Evolutionary conservation across 164 flowering plant genomes (phyloP).

Genomic region (Buxus sempervirens): DNA sequence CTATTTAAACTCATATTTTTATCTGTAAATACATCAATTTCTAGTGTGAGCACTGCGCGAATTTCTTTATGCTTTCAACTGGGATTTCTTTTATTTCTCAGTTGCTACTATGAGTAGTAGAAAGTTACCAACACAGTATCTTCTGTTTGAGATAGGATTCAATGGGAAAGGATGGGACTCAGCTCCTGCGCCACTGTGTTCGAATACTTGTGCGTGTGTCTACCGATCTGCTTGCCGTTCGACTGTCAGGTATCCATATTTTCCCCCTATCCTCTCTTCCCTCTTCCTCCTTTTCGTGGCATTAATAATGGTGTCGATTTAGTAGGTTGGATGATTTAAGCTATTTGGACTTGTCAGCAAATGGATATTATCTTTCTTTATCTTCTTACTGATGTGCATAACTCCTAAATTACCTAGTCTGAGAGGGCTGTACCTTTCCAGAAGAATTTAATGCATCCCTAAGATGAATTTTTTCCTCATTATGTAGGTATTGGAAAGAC

Average conservation of each 20-base stretch:
- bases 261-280: too few species aligned
- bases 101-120: background rate
- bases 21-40: background rate
- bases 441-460: background rate
- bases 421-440: background rate
- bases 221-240: slow-evolving; percentile 82
- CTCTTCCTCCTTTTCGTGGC: background rate
- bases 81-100: background rate
- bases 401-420: too few species aligned
- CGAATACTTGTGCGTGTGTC: slow-evolving; percentile 92
- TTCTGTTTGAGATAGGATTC: slow-evolving; percentile 63
- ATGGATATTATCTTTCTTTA: too few species aligned
- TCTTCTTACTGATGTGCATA: too few species aligned
- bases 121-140: background rate
- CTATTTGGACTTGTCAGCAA: too few species aligned
- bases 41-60: background rate
- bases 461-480: background rate
- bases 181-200: slow-evolving; percentile 97
- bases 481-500: slow-evolving; percentile 89
- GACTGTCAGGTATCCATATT: slow-evolving; percentile 67
- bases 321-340: background rate
- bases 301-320: too few species aligned
- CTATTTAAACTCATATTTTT: background rate
- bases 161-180: slow-evolving; percentile 99
- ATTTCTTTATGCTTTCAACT: background rate